phyloP scores from a whole-genome alignment of 169 alveolate genomes.

The Plasmodium knowlesi region DNA sequence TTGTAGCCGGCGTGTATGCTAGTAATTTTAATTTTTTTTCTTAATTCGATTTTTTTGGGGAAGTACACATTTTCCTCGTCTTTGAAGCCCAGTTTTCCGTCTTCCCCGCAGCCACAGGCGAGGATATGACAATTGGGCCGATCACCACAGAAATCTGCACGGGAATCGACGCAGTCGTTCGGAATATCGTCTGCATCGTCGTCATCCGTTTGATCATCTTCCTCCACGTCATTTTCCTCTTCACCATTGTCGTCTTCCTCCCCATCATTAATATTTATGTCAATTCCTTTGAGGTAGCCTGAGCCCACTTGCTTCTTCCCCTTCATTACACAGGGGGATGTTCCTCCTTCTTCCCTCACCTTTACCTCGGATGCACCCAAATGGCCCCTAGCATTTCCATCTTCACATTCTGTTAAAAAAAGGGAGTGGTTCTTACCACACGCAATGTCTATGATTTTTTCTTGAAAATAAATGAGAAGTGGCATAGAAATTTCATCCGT shows the following conservation, averaged over 20 bases:
- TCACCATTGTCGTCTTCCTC: background rate
- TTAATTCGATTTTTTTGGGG: constrained; percentile 44
- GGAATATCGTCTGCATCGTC: background rate
- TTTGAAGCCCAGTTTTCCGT: constrained; percentile 58
- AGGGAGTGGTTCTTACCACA: constrained; percentile 60
- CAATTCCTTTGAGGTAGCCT: constrained; percentile 4
- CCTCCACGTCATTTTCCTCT: background rate
- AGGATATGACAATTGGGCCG: background rate
- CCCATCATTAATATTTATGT: constrained; percentile 50
- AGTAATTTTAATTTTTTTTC: constrained; percentile 25
- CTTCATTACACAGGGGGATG: background rate
- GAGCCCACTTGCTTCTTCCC: background rate
- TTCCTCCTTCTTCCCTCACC: background rate
- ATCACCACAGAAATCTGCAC: background rate
- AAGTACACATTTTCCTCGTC: constrained; percentile 39
- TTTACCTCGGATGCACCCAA: background rate
- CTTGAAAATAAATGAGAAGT: constrained; percentile 55
- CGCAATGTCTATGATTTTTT: constrained; percentile 61
- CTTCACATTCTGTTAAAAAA: constrained; percentile 64
- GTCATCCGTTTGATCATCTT: background rate
- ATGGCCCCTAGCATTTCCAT: background rate
- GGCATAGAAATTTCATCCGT: constrained; percentile 64
- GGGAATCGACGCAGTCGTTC: background rate
- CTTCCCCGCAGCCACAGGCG: constrained; percentile 45
- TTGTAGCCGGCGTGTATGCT: constrained; percentile 42